Evolutionary conservation across 164 flowering plant genomes (phyloP), one percentile per base, ranked within the genome.

Genomic region (Amborella trichopoda): DNA sequence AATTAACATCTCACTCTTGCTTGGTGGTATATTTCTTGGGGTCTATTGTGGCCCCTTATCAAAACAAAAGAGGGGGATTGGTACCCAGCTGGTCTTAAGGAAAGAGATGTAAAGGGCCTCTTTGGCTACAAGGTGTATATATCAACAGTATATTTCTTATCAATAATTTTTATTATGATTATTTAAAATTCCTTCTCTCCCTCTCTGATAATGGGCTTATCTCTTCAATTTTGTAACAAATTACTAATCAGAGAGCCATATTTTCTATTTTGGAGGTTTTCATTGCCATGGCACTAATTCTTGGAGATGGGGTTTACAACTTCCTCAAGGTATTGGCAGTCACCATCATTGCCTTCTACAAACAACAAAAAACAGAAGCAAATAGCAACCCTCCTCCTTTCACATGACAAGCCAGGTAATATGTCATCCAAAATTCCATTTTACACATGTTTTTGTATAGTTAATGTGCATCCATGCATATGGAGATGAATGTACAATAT

Each of bases 91-190:
- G 50, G 46, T 1, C 43, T 65, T 17, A 0, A 25, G 5, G 18
- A 32, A 6, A 27, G 49, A 34, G 66, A 46, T 30, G 59, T 77
- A 20, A 70, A 60, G 48, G 79, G 80, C 4, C 56, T 74, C 3
- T 73, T 69, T 54, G 85, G 75, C 16, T 75, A 77, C 63, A 71
- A 52, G 73, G 82, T 72, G 52, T n/a, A n/a, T n/a, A n/a, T n/a
- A 23, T 25, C 28, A 13, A n/a, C n/a, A n/a, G n/a, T n/a, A n/a
- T n/a, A 10, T 32, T 10, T 32, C n/a, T n/a, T 10, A n/a, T 32
- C n/a, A 32, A 32, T 32, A 11, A 11, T 37, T 27, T 47, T 0
- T 26, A 20, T 10, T 24, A 38, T 24, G 37, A 25, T 10, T 9
- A 5, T 28, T 21, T 64, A 63, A 68, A 64, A 63, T 16, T 68